Conservation (phyloP, 257 asterid species). For the Solanum rostratum region DNA sequence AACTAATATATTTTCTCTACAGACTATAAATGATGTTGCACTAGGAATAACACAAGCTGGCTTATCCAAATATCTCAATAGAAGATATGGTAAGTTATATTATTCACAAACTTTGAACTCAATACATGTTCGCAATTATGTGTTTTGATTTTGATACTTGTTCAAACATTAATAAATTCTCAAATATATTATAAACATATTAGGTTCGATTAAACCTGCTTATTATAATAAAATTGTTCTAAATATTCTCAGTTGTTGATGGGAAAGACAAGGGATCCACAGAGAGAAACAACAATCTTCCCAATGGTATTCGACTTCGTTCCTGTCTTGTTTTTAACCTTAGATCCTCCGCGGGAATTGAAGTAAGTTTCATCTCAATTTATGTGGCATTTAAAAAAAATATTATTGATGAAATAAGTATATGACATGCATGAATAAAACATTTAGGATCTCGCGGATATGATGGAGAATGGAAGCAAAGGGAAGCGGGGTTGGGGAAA, state of each 20-base stretch:
- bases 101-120: neutral
- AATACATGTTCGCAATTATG: neutral
- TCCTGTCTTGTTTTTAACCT: constrained; percentile 24
- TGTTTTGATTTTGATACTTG: neutral
- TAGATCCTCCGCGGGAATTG: constrained; percentile 26
- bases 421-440: neutral
- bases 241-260: constrained; percentile 1
- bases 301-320: constrained; percentile 16
- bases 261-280: constrained; percentile 6
- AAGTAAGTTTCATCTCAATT: neutral
- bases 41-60: constrained; percentile 28
- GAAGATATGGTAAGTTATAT: constrained; percentile 23
- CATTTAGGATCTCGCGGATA: neutral
- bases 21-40: constrained; percentile 37
- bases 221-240: neutral
- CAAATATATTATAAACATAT: neutral
- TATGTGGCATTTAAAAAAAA: too few relatives aligned
- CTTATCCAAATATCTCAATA: constrained; percentile 25
- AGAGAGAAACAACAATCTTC: constrained; percentile 12
- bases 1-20: neutral
- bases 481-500: constrained; percentile 10
- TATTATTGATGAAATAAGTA: neutral
- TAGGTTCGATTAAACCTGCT: neutral
- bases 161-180: neutral
- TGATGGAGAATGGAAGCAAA: constrained; percentile 4